Evolutionary conservation across 306 rosid species (phyloP), one percentile per base, ranked within the genome.

Genomic region (Dalbergia cultrata): DNA sequence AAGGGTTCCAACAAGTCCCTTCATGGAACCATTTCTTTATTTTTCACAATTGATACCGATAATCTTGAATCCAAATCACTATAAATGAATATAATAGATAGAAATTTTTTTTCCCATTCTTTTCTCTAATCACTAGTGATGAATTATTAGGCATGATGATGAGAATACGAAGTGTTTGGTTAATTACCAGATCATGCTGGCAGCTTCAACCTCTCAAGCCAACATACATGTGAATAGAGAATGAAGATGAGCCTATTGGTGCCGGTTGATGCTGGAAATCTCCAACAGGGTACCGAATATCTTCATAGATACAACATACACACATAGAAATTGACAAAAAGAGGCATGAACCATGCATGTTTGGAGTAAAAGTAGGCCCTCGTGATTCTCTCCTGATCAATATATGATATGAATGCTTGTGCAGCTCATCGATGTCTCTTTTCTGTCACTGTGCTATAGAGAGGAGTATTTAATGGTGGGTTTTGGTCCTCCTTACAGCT

Each of bases 171-270:
- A 39, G 67, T 44, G 67, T 53, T 60, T 62, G 62, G 75, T 72
- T 58, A n/a, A 76, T 84, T 84, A 90, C 91, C 97, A 93, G 97
- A 93, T 93, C 97, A 93, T 90, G 97, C 97, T 93, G 97, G 97
- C 97, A 93, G 97, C 97, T 93, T 93, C 93, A 93, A 87, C 73
- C 97, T 91, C 97, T 93, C 97, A 91, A 91, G 87, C 94, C 94
- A 89, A 87, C 96, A 88, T 72, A 73, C 70, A 69, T 69, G 60
- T 49, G 75, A 63, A 58, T 33, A 45, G 67, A 67, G 72, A 37
- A 37, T 26, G 41, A 37, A 75, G 69, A 79, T 13, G 72, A 79
- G 53, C 69, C 67, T 58, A 5, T 6, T 37, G 41, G 41, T 37
- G 39, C 33, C 33, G 13, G 70, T 62, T 44, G 84, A 75, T 39